Evolutionary conservation across 176 grass and related monocot species (phyloP), one percentile per base, ranked within the genome.

Genomic region (Paspalum notatum): DNA sequence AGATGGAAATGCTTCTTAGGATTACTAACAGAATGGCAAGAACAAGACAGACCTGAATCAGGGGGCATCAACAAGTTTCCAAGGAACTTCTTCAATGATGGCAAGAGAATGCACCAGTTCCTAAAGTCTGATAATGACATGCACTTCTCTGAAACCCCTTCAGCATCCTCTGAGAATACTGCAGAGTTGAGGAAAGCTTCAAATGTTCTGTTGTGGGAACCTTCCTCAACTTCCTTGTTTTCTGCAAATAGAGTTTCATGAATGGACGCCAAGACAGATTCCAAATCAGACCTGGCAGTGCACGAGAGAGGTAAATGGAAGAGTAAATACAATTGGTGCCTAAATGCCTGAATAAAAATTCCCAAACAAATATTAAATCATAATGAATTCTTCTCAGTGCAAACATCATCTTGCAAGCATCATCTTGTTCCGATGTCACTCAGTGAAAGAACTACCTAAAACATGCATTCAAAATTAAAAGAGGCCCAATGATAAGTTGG

Each of bases 71-170:
- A 76, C 83, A 98, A 88, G 93, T 82, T 91, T 79, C 88, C 88
- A 71, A 98, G 92, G 60, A 95, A 95, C 57, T 91, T 94, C 66
- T 84, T 93, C 75, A 82, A 69, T 62, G 92, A 91, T 68, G 95
- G 95, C 61, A 98, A 75, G 27, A 85, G 81, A 69, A 61, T 76
- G 63, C 83, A 95, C 92, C 88, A 93, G 78, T 62, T 98, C 84
- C 87, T 95, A 74, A 95, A 93, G 84, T 98, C 92, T 74, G 79
- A 73, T 72, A 89, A 47, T 66, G 86, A 93, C 90, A 98, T 98
- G 78, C 52, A 82, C 73, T 93, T 88, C 54, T 62, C 88, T 68
- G 81, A 32, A 2, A 44, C n/a, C 75, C 66, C 82, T 91, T 86
- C 73, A 87, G 46, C 65, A 76, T 86, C 52, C 52, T 87, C 78